Base-by-base conservation (phyloP, 352 stramenopile genomes). In the Globisporangium takayamanum region DNA sequence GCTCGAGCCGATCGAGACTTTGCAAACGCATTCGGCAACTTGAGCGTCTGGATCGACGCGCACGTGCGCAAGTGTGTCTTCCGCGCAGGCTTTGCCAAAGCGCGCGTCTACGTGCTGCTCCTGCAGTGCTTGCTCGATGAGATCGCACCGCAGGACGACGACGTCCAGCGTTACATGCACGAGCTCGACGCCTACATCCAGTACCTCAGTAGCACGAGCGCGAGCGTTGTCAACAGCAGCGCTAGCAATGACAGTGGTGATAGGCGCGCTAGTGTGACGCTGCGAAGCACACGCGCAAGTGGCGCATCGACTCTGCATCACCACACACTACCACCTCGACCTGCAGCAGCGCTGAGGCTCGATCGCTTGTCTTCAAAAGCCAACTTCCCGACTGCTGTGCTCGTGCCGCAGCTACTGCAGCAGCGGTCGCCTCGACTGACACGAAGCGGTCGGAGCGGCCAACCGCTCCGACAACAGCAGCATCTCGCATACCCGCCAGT, bases 21-120 rank as follows among this genome's bases (percentile, higher is more conserved):
- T 30, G 61, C 60, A 14, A 62, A 62, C 14, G 63, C 70, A 18
- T 78, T 82, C 28, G 57, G 50, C 14, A 77, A 79, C 55, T 37
- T 82, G 22, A 63, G 55, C 7, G 73, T 74, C 18, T 82, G 73
- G 73, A 63, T 78, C n/a, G 66, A 77, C 51, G 58, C 62, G 36
- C 50, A 48, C 18, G 45, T 69, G 36, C 53, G 52, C 33, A 55
- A 48, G 39, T 60, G 57, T 22, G 33, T 26, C 15, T 64, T 51
- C 48, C 70, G 76, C 49, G 66, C 63, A 3, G 73, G 73, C 0
- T 70, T 63, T 50, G 68, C 69, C 45, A 82, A 79, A 46, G 52
- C 67, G 18, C 56, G 60, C 11, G 41, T 82, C 50, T 76, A 79
- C 30, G 42, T 55, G 8, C 45, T 59, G 6, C 63, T 82, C 30